Conservation (phyloP, 352 stramenopile species). For the Albugo candida region DNA sequence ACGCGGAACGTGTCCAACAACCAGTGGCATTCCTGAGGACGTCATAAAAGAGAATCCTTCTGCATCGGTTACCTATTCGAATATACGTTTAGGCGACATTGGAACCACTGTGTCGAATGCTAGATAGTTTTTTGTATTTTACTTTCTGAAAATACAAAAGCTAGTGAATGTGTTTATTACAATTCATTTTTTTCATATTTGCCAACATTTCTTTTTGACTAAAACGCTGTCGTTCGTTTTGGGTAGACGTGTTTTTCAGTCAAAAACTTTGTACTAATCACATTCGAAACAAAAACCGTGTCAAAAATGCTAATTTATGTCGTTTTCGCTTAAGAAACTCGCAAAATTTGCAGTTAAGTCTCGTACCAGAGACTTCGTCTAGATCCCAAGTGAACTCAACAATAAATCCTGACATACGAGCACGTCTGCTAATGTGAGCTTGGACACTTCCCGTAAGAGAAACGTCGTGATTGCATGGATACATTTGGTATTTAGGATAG, state of each 20-base stretch:
- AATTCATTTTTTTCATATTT: no score
- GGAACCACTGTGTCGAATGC: no score
- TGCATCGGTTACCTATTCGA: conserved; percentile 45
- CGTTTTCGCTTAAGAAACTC: conserved; percentile 45
- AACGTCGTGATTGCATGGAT: no score
- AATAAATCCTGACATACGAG: conserved; percentile 33
- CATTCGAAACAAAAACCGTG: no score
- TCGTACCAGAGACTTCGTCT: conserved; percentile 62
- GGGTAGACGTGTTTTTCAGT: no score
- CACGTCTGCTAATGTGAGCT: conserved; percentile 49
- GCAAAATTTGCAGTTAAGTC: conserved; percentile 34
- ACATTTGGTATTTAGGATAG: no score
- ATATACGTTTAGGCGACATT: conserved; percentile 53
- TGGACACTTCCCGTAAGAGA: conserved; percentile 18
- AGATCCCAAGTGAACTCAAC: conserved; percentile 55
- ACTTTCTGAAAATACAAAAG: no score
- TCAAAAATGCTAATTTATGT: conserved; percentile 45
- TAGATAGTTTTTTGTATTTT: no score
- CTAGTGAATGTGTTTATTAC: no score
- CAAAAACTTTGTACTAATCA: no score
- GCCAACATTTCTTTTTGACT: no score
- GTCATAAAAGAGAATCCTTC: conserved; percentile 26
- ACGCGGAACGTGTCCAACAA: conserved; percentile 31
- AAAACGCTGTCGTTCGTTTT: no score
- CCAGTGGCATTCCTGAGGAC: conserved; percentile 22